Base-by-base conservation (phyloP, 495 filamentous ascomycete species). In the Talaromyces liani region DNA sequence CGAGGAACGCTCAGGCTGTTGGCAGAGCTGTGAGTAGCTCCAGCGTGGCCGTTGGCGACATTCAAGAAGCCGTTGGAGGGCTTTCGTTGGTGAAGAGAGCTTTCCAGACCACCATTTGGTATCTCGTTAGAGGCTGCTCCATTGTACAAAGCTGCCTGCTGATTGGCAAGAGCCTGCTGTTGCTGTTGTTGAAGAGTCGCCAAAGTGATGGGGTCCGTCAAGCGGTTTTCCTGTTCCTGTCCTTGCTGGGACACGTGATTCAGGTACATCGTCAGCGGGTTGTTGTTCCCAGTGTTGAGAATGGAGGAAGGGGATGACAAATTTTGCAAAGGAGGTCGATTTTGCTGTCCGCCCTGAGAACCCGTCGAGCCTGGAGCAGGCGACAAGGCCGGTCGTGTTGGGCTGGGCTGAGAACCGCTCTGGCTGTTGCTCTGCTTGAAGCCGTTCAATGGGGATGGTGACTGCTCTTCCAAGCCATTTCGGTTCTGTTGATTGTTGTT, bases 251-350 rank as follows among this genome's bases (percentile, higher is more conserved):
- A 91, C 58, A 92, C 88, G 72, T 96, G 91, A 72, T 85, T 90
- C 47, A 97, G 84, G 73, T 96, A 97, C 87, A 97, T 83, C n/a
- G 91, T 95, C 70, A 98, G 76, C 0, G 94, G 94, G 73, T 98
- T 98, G 80, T 84, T 93, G 62, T 80, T 79, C 33, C 87, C 86
- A 45, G 83, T 85, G 72, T 93, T 93, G 71, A 96, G 84, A 63
- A 96, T 81, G 5, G 85, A 84, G 3, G 89, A 84, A 10, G 88
- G 84, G 7, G 84, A 87, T 3, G 83, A 82, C 31, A 79, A 73
- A 8, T 73, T 79, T 62, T 85, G 82, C 33, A 84, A 71, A 9
- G 77, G 76, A 58, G 79, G 82, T 45, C 82, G 80, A 54, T 70
- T 67, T 62, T 73, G 75, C 57, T 81, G 78, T 24, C 81, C 77